Evolutionary conservation across 2,329 filamentous ascomycete species (phyloP).

Genomic region (Ceratocystis lukuohia): DNA sequence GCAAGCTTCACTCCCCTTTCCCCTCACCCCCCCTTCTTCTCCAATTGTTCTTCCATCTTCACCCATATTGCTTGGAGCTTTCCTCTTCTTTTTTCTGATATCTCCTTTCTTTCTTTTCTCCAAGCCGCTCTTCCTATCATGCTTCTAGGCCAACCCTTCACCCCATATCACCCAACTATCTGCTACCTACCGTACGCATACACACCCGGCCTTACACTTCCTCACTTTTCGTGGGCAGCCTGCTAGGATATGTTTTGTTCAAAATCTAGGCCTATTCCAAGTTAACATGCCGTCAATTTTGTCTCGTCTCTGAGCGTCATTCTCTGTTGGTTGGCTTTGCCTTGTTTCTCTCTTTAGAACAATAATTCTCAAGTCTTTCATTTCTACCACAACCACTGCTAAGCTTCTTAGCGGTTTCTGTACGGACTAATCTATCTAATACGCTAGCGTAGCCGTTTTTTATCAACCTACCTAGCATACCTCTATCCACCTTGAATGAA

Average conservation of each 20-base stretch:
- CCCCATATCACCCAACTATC: not conserved
- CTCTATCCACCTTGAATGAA: not conserved
- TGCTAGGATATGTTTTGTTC: conserved; percentile 2
- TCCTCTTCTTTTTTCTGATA: not conserved
- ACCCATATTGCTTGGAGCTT: no score
- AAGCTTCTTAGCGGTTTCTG: no score
- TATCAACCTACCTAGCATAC: not conserved
- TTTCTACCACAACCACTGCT: not conserved
- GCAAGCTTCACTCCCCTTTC: no score
- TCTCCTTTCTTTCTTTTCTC: not conserved
- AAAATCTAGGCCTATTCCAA: conserved; percentile 5
- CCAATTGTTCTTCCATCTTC: no score
- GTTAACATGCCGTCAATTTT: not conserved
- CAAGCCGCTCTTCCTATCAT: not conserved
- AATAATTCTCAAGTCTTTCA: not conserved
- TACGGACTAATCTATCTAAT: not conserved
- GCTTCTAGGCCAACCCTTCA: not conserved
- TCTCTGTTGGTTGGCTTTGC: not conserved
- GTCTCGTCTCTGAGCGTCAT: not conserved
- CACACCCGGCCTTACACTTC: not conserved
- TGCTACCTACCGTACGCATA: not conserved
- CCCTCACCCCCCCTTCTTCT: no score
- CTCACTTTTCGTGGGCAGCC: not conserved
- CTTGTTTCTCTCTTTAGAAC: no score
- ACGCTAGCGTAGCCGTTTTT: not conserved